Evolutionary conservation across 75 land plant species (phyloP).

Genomic region (Pinus tabuliformis): DNA sequence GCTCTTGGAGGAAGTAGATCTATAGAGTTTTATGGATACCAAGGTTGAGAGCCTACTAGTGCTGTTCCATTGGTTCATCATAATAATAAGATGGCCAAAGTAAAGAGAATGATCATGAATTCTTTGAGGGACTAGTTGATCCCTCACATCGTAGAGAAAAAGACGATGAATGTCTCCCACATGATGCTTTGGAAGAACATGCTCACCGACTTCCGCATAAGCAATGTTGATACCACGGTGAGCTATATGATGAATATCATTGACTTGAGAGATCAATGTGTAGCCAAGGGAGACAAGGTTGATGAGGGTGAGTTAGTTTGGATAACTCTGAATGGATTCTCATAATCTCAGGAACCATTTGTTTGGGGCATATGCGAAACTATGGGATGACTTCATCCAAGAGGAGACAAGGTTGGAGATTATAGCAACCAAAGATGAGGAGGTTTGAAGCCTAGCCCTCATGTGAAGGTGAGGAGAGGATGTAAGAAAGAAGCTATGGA

Average conservation of each 20-base stretch:
- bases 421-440: not conserved
- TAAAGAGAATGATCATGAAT: not conserved
- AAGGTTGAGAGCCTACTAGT: not conserved
- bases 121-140: not conserved
- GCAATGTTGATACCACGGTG: not conserved
- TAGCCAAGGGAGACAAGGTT: not conserved
- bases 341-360: not conserved
- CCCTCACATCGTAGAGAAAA: not conserved
- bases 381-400: not conserved
- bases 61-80: not conserved
- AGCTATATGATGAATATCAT: not conserved
- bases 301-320: not conserved
- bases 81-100: not conserved
- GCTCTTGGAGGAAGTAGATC: not conserved
- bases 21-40: not conserved
- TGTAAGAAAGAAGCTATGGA: not conserved
- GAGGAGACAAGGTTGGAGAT: not conserved
- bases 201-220: too few species aligned
- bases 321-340: not conserved
- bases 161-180: not conserved
- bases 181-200: not conserved
- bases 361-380: not conserved
- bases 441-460: not conserved
- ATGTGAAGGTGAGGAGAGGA: not conserved
- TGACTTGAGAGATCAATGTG: not conserved